phyloP scores from a whole-genome alignment of 2,329 filamentous ascomycete species.

The Cladophialophora exuberans region DNA sequence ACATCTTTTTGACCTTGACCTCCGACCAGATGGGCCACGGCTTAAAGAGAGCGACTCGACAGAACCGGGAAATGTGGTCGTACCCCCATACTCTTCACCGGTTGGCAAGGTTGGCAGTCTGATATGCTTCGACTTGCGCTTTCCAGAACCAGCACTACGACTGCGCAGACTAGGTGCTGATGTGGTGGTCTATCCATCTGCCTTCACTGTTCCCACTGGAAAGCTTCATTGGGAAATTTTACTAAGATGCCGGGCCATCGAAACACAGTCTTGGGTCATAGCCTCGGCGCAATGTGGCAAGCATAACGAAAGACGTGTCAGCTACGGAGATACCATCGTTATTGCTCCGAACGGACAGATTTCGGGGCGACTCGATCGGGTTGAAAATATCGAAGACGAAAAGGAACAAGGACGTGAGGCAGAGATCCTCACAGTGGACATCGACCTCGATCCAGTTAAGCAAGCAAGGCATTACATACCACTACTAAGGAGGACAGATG shows the following conservation, averaged over 20 bases:
- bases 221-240: constrained; percentile 83
- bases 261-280: constrained; percentile 84
- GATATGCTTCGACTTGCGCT: constrained; percentile 91
- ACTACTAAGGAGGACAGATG: constrained; percentile 57
- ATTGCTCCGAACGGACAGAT: constrained; percentile 86
- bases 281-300: constrained; percentile 80
- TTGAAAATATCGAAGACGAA: constrained; percentile 45
- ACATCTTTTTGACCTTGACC: constrained; percentile 80
- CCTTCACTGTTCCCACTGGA: constrained; percentile 86
- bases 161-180: constrained; percentile 71
- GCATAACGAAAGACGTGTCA: constrained; percentile 75
- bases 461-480: constrained; percentile 61
- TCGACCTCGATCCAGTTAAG: constrained; percentile 57
- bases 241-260: constrained; percentile 79
- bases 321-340: constrained; percentile 85
- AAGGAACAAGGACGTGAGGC: constrained; percentile 40
- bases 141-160: constrained; percentile 73
- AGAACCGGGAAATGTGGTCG: constrained; percentile 65
- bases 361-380: constrained; percentile 61
- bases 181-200: constrained; percentile 82
- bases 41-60: constrained; percentile 70
- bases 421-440: constrained; percentile 55
- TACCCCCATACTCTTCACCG: constrained; percentile 71
- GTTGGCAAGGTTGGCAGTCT: constrained; percentile 76
- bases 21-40: constrained; percentile 52